A percentile compares a stretch with the other conserved stretches of the same genome.
Conservation (phyloP, 805 yeast species). For the Pichia phayaonensis region DNA sequence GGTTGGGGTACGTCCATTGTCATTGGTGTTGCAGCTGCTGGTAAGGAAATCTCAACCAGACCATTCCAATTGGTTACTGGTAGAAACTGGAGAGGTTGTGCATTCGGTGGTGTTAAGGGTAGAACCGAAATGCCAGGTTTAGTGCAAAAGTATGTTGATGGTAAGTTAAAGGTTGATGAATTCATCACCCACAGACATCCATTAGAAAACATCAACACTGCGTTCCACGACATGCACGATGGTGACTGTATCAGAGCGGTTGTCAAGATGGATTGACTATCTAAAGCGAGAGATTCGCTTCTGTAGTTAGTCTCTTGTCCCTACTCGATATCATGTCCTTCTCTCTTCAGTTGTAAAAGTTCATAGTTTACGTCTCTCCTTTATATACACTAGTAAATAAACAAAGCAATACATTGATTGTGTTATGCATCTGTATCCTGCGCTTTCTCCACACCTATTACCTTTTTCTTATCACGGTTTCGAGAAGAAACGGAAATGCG, state of each 20-base stretch:
- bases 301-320: too few relatives aligned
- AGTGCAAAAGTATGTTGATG: slow-evolving; percentile 77
- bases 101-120: slow-evolving; percentile 99
- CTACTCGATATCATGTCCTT: too few relatives aligned
- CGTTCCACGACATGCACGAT: slow-evolving; percentile 89
- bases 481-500: too few relatives aligned
- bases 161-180: slow-evolving; percentile 84
- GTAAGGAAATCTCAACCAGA: slow-evolving; percentile 91
- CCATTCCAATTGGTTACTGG: slow-evolving; percentile 99
- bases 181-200: slow-evolving; percentile 87
- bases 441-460: too few relatives aligned
- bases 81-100: slow-evolving; percentile 98
- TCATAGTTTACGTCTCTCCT: too few relatives aligned
- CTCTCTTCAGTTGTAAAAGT: too few relatives aligned
- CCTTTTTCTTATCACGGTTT: too few relatives aligned
- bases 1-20: slow-evolving; percentile 97
- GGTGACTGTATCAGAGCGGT: slow-evolving; percentile 96
- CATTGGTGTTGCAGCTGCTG: slow-evolving; percentile 99
- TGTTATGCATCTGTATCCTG: too few relatives aligned
- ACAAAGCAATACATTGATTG: too few relatives aligned
- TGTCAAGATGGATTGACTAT: slow-evolving; percentile 24
- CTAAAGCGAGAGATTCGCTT: slow-evolving; percentile 4
- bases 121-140: slow-evolving; percentile 89
- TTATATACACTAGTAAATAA: too few relatives aligned
- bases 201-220: slow-evolving; percentile 71